phyloP scores from a whole-genome alignment of 1,284 basidiomycete species.

The Malassezia psittaci region DNA sequence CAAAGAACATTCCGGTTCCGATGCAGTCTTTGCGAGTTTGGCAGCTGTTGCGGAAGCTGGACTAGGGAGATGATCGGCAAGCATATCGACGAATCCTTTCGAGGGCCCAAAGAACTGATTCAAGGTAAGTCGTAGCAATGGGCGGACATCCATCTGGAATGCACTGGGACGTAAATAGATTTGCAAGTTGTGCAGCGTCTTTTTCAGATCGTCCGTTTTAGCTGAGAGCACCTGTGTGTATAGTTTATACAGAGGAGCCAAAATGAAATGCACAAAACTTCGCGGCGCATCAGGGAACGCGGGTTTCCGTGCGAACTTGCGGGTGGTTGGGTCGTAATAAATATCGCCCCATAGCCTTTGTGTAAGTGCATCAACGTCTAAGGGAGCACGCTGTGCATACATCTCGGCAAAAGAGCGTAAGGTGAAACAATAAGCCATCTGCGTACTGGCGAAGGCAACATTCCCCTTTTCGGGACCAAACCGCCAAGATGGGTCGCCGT shows the following conservation, averaged over 20 bases:
- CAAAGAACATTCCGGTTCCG: slow-evolving; percentile 18
- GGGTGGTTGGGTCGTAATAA: slow-evolving; percentile 69
- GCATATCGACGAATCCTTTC: slow-evolving; percentile 81
- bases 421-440: slow-evolving; percentile 97
- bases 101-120: slow-evolving; percentile 85
- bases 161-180: slow-evolving; percentile 83
- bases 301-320: slow-evolving; percentile 80
- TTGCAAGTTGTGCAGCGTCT: slow-evolving; percentile 66
- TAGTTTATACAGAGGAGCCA: slow-evolving; percentile 93
- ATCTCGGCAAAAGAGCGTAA: slow-evolving; percentile 85
- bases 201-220: slow-evolving; percentile 70
- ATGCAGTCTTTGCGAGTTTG: slow-evolving; percentile 56
- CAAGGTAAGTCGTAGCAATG: slow-evolving; percentile 80
- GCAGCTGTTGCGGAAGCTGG: slow-evolving; percentile 60
- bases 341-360: slow-evolving; percentile 95
- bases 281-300: slow-evolving; percentile 70
- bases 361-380: slow-evolving; percentile 57
- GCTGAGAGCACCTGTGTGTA: slow-evolving; percentile 87
- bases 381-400: slow-evolving; percentile 69
- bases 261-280: slow-evolving; percentile 88
- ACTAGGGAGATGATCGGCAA: slow-evolving; percentile 72
- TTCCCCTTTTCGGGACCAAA: slow-evolving; percentile 91
- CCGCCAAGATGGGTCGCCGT: slow-evolving; percentile 73
- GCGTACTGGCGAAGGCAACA: slow-evolving; percentile 90
- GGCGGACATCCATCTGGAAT: slow-evolving; percentile 96